Percentiles rank a stretch among this genome's conserved stretches.
These are phyloP conservation scores for Neospora caninum DNA, from an alignment of 169 alveolate species.

Conservation along the genomic window DNA sequence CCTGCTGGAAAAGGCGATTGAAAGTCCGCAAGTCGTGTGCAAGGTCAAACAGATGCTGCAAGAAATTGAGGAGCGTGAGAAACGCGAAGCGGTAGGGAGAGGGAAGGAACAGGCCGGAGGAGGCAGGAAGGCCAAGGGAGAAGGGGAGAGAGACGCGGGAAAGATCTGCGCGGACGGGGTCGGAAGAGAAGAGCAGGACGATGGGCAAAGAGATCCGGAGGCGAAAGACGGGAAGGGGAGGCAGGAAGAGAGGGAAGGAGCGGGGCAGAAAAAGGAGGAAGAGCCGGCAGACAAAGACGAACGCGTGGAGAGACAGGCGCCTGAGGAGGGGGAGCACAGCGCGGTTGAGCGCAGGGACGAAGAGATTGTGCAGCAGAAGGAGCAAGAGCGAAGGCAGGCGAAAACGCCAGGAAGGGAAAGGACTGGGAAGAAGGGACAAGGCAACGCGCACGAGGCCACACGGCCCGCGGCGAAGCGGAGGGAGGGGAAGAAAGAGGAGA, in stretches of 20 bases:
- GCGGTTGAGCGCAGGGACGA: not conserved
- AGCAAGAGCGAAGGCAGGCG: not conserved
- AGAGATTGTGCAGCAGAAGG: not conserved
- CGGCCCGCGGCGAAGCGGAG: not conserved
- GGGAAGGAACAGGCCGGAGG: not conserved
- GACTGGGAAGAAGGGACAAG: no score
- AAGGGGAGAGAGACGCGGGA: not conserved
- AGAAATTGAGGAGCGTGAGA: not conserved
- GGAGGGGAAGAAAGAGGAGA: not conserved
- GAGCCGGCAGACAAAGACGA: not conserved
- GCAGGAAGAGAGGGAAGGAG: not conserved
- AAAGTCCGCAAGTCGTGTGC: not conserved
- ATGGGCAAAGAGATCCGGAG: not conserved
- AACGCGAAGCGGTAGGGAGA: not conserved
- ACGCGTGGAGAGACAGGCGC: not conserved
- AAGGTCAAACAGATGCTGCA: not conserved
- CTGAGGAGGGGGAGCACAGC: not conserved
- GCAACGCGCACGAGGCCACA: not conserved
- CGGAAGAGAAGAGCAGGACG: not conserved
- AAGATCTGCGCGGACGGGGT: not conserved
- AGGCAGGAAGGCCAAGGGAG: not conserved
- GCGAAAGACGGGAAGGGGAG: not conserved
- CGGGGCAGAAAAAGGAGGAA: not conserved
- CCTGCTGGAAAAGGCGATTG: not conserved
- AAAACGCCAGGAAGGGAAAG: not conserved